Evolutionary conservation across 768 basidiomycete species (phyloP), one percentile per base, ranked within the genome.

Genomic region (Tricholoma terreum): DNA sequence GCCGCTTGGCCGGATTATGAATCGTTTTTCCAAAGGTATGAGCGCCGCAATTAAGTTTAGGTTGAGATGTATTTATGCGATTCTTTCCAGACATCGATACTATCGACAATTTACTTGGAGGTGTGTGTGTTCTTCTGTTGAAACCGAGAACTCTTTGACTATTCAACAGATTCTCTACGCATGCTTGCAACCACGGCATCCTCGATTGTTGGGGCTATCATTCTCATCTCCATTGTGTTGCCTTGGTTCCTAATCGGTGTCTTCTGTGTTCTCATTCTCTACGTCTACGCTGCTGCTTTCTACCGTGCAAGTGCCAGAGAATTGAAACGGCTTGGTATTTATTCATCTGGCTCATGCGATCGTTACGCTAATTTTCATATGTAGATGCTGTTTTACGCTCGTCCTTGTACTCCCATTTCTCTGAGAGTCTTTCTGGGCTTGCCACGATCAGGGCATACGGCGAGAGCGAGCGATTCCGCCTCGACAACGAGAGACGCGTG

Each of bases 381-480:
- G n/a, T 33, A 84, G 92, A 96, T 74, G 85, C 92, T 22, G 79
- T 96, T n/a, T 71, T 97, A 27, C 85, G 94, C 22, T 90, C 90
- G 0, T 86, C 88, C 0, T 73, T 98, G 15, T 97, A 97, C 68
- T 87, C 92, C 0, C 93, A 95, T 67, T 97, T 97, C 72, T 91
- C 92, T 2, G 94, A 97, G 74, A 90, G 89, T 27, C 76, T 97
- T 10, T 87, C 88, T 10, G 95, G 95, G 15, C 71, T 96, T 36
- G 81, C 90, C 0, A 94, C 92, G 7, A 94, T 96, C 51, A 84
- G 93, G 27, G 92, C 93, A 0, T 97, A 96, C 58, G 86, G 87
- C 10, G 94, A 92, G 67, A 69, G 80, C 3, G 77, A 84, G 2
- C 81, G 94, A 12, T 98, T 97, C 78, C 73, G 80, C 45, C 69